Percentiles rank a stretch among this genome's conserved stretches.
Conservation (phyloP, 192 early-diverging fungal species). For the Coemansia sp. region DNA sequence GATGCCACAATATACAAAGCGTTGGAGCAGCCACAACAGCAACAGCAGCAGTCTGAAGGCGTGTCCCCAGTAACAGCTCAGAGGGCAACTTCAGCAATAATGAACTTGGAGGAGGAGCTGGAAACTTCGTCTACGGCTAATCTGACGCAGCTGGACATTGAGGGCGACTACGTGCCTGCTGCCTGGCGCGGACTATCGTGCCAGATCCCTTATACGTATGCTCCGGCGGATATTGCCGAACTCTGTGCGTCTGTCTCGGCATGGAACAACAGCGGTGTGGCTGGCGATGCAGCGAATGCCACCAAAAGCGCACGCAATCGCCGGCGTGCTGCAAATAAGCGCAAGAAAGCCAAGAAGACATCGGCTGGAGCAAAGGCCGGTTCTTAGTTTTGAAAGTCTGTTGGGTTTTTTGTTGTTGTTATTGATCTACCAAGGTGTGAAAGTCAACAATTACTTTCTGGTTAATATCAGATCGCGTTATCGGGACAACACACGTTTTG, state of each 20-base stretch:
- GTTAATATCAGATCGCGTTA: no score
- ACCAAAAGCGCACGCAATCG: conserved; percentile 18
- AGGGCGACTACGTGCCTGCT: conserved; percentile 39
- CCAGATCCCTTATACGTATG: conserved; percentile 44
- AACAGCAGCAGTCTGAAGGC: not conserved
- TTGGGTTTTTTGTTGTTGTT: no score
- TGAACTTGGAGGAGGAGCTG: conserved; percentile 38
- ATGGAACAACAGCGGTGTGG: conserved; percentile 5
- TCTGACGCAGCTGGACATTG: conserved; percentile 18
- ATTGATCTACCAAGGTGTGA: no score
- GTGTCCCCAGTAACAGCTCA: conserved; percentile 7
- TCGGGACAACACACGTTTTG: no score
- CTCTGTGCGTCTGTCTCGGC: conserved; percentile 5
- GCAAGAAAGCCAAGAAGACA: conserved; percentile 13
- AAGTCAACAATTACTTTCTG: no score
- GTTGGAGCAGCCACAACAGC: conserved; percentile 8
- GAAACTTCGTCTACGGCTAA: not conserved
- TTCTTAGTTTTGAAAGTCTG: no score
- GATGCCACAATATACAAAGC: conserved; percentile 49
- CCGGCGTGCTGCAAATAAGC: conserved; percentile 20
- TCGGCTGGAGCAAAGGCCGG: not conserved
- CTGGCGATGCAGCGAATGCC: conserved; percentile 5
- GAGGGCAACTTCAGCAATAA: conserved; percentile 15
- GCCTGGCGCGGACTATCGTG: conserved; percentile 36
- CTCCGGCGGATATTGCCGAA: conserved; percentile 28